Conservation (phyloP, 805 yeast species). For the Priceomyces melissophilus region DNA sequence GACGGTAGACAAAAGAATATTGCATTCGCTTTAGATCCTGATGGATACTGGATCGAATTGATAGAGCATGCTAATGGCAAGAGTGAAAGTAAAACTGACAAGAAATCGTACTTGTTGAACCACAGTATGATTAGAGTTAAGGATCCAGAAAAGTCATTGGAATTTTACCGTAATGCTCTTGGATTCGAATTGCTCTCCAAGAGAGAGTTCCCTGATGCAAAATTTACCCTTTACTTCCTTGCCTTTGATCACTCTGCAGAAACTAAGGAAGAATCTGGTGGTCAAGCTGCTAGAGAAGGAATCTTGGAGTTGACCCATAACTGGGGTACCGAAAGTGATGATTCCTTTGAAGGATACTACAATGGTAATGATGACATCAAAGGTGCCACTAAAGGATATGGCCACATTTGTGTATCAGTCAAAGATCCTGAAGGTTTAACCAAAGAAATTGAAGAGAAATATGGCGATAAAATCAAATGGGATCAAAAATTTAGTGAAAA, state of each 20-base stretch:
- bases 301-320: slow-evolving; percentile 89
- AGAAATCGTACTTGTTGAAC: slow-evolving; percentile 55
- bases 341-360: slow-evolving; percentile 69
- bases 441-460: slow-evolving; percentile 45
- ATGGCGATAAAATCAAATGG: slow-evolving; percentile 49
- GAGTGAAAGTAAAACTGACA: slow-evolving; percentile 36
- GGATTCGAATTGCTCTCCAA: slow-evolving; percentile 75
- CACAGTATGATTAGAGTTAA: slow-evolving; percentile 92
- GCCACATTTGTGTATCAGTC: slow-evolving; percentile 76
- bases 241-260: slow-evolving; percentile 57
- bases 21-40: slow-evolving; percentile 94
- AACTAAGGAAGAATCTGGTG: slow-evolving; percentile 38
- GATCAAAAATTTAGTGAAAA: slow-evolving; percentile 55
- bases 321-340: slow-evolving; percentile 89
- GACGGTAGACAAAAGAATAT: slow-evolving; percentile 93
- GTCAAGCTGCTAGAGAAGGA: slow-evolving; percentile 53
- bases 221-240: slow-evolving; percentile 82
- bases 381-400: slow-evolving; percentile 74
- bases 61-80: slow-evolving; percentile 54
- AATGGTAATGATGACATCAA: slow-evolving; percentile 61
- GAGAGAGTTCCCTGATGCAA: slow-evolving; percentile 58
- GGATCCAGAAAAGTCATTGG: slow-evolving; percentile 72
- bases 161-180: slow-evolving; percentile 72
- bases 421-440: slow-evolving; percentile 59
- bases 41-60: slow-evolving; percentile 95